Base-by-base conservation (phyloP, 2,329 filamentous ascomycete species). In the Diaporthe sp. region DNA sequence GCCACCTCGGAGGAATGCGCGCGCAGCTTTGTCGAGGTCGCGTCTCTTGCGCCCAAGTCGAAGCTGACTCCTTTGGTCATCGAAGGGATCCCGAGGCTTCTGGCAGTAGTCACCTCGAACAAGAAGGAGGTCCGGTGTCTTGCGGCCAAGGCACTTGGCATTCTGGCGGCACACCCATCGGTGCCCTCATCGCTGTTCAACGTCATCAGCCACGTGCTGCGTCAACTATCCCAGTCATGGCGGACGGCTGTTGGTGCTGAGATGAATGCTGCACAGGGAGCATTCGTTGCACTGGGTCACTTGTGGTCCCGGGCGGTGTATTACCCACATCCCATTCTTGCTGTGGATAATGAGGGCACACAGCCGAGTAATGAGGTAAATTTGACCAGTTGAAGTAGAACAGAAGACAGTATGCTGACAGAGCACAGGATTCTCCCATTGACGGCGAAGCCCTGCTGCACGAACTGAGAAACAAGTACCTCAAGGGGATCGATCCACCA, bases 131-230 rank as follows among this genome's bases (percentile, higher is more conserved):
- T 93, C 8, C 89, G 96, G 47, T 85, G 87, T 50, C 85, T 92
- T 37, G 92, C 92, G 1, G 92, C 94, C 22, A 92, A 91, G 75
- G 89, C 91, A 0, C 91, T 95, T 78, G 96, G 95, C 0, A 93
- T 98, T 17, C 83, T 98, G 7, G 91, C 90, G 1, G 93, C 94
- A 0, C 93, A 96, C 81, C 86, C 87, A 5, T 79, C 78, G 9
- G 74, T 75, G 47, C 50, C 72, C 1, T 37, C 55, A 15, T 27
- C 71, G 19, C n/a, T 72, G 32, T 65, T 74, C 47, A 72, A 75
- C 6, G 47, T 69, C 22, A 37, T 69, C 44, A 87, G 86, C 73
- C 78, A 86, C 2, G 79, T 82, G 22, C 86, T 86, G 22, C 80
- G 88, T 0, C 78, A 83, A 58, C 80, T 80, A 6, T 93, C 92